Percentiles rank a stretch among this genome's conserved stretches.
These are phyloP conservation scores for Epichloe festucae DNA, from an alignment of 2,329 filamentous ascomycete genomes.

Conservation along the genomic window DNA sequence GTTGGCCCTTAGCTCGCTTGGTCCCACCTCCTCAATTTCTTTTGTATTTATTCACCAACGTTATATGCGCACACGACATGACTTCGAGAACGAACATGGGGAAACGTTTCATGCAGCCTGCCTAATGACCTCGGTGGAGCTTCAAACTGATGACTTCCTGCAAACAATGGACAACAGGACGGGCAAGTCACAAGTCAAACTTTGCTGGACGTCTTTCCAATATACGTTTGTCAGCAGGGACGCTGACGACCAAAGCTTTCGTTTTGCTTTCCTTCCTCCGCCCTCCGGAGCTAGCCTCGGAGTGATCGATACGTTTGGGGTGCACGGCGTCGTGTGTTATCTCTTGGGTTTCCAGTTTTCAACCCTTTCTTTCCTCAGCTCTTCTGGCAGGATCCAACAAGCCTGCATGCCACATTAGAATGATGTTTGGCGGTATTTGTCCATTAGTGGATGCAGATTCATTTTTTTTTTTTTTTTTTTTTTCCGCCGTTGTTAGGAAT, in stretches of 20 bases:
- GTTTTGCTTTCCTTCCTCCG: background rate
- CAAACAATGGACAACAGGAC: background rate
- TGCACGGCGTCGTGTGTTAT: background rate
- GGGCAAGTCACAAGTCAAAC: background rate
- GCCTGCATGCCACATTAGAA: slow-evolving; percentile 2
- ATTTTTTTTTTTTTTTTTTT: background rate
- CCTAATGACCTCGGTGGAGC: background rate
- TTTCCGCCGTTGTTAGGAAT: background rate
- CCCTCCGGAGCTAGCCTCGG: background rate
- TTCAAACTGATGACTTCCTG: background rate
- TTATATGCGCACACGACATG: slow-evolving; percentile 6
- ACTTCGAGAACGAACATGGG: background rate
- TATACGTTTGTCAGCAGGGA: background rate
- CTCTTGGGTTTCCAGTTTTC: background rate
- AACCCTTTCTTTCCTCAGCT: background rate
- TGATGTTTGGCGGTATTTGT: background rate
- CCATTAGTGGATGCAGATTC: background rate
- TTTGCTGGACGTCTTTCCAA: background rate
- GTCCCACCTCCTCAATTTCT: slow-evolving; percentile 2
- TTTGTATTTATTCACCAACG: slow-evolving; percentile 5
- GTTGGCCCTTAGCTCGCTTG: background rate
- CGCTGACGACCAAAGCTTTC: background rate
- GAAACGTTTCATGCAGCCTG: background rate
- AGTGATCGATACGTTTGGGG: background rate
- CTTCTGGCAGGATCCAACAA: background rate